These are phyloP conservation scores for Macrolepiota fuliginosa DNA, from an alignment of 768 basidiomycete genomes.

Conservation along the genomic window DNA sequence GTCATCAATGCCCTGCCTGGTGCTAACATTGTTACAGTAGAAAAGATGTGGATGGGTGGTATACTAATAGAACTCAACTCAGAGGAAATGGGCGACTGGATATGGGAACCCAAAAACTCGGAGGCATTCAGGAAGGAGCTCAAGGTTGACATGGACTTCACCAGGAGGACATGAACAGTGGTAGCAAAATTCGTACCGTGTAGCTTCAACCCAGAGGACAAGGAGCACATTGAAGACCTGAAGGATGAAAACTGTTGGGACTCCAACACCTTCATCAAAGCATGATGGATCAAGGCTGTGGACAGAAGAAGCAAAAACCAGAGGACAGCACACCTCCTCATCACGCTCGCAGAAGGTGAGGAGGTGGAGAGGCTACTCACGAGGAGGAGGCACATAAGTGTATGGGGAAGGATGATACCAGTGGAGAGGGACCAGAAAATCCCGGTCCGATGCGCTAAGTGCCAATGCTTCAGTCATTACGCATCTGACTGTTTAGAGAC, in stretches of 20 bases:
- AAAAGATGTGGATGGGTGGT: not conserved
- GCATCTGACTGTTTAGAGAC: not conserved
- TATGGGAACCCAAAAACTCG: not conserved
- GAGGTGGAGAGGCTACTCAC: not conserved
- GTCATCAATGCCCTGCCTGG: not conserved
- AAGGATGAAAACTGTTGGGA: conserved; percentile 1
- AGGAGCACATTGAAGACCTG: not conserved
- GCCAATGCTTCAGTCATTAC: not conserved
- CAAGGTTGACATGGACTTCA: not conserved
- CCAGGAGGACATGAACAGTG: not conserved
- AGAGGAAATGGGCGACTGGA: not conserved
- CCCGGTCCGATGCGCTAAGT: not conserved
- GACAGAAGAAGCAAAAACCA: not conserved
- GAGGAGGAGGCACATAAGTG: not conserved
- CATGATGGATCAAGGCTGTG: not conserved
- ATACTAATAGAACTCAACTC: not conserved
- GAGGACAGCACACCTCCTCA: not conserved
- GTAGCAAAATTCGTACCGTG: not conserved
- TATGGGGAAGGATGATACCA: not conserved
- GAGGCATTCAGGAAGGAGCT: not conserved
- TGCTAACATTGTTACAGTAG: not conserved
- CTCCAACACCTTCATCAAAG: not conserved
- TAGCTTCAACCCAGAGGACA: not conserved
- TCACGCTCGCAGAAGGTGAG: not conserved
- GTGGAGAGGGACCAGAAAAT: not conserved